These are phyloP conservation scores for Globisporangium cystogenes DNA, from an alignment of 352 stramenopile species.

Conservation along the genomic window DNA sequence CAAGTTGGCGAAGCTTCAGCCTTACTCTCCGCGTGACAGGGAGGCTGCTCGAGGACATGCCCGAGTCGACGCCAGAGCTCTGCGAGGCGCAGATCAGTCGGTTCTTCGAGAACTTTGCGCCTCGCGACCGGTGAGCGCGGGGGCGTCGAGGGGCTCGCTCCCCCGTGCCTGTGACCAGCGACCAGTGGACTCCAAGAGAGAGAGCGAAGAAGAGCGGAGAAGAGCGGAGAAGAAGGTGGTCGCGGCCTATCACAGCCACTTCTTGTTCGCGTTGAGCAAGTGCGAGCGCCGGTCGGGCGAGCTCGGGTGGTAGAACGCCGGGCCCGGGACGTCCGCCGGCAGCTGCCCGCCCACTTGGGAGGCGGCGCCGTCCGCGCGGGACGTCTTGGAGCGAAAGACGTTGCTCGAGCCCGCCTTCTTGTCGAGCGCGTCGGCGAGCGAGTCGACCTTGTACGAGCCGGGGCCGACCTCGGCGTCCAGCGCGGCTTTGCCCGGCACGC, in stretches of 20 bases:
- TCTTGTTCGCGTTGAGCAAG: slow-evolving; percentile 73
- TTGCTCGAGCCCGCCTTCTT: slow-evolving; percentile 17
- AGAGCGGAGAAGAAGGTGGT: no score
- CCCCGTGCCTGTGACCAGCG: no score
- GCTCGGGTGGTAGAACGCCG: slow-evolving; percentile 58
- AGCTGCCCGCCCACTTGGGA: slow-evolving; percentile 16
- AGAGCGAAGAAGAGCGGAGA: no score
- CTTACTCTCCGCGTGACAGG: slow-evolving; percentile 19
- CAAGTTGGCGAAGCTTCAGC: no score
- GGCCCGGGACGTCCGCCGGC: slow-evolving; percentile 27
- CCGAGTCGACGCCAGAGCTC: slow-evolving; percentile 73
- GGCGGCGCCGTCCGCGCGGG: slow-evolving; percentile 18
- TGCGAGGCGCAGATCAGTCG: slow-evolving; percentile 68
- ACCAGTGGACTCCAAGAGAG: no score
- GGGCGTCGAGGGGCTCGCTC: not conserved
- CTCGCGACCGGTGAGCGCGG: slow-evolving; percentile 16
- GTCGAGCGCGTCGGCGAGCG: slow-evolving; percentile 9
- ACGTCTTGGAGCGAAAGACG: slow-evolving; percentile 24
- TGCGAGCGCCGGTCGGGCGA: slow-evolving; percentile 57
- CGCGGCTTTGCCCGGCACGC: slow-evolving; percentile 22
- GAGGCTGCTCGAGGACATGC: slow-evolving; percentile 71
- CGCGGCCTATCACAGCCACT: no score
- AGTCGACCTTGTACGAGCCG: slow-evolving; percentile 41
- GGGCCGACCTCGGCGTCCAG: slow-evolving; percentile 50
- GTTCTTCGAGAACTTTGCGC: slow-evolving; percentile 84